A percentile compares a stretch with the other conserved stretches of the same genome.
These are phyloP conservation scores for Aspergillus nidulans DNA, from an alignment of 495 filamentous ascomycete genomes.

Conservation along the genomic window DNA sequence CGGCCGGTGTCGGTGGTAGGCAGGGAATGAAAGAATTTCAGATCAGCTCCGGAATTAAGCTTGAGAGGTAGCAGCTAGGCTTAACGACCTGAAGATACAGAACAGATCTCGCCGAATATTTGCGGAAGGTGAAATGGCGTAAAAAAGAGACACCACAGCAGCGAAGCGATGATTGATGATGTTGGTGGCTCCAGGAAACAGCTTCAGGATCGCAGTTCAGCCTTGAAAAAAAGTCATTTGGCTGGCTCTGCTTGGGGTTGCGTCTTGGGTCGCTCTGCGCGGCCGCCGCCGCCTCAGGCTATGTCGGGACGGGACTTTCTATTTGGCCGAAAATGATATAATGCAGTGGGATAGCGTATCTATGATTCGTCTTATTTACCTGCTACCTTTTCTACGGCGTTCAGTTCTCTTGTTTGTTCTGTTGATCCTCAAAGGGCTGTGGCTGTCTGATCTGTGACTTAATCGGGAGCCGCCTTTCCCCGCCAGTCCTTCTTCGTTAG, in stretches of 20 bases:
- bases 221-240: slow-evolving; percentile 31
- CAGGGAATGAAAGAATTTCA: slow-evolving; percentile 25
- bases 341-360: slow-evolving; percentile 1
- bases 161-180: slow-evolving; percentile 1
- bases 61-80: slow-evolving; percentile 17
- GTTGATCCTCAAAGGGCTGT: background rate
- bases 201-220: slow-evolving; percentile 3
- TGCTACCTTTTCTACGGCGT: background rate
- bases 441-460: background rate
- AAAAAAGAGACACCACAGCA: slow-evolving; percentile 9
- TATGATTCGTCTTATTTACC: slow-evolving; percentile 1
- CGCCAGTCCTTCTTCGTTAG: background rate
- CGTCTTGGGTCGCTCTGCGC: slow-evolving; percentile 30
- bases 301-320: slow-evolving; percentile 20
- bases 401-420: background rate
- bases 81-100: slow-evolving; percentile 11
- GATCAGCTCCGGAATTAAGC: slow-evolving; percentile 28
- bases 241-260: slow-evolving; percentile 17
- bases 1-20: slow-evolving; percentile 11
- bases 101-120: slow-evolving; percentile 17
- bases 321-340: slow-evolving; percentile 17
- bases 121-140: background rate
- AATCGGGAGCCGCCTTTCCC: background rate
- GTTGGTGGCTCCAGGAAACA: slow-evolving; percentile 3
- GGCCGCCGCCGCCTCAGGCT: slow-evolving; percentile 20